A percentile compares a stretch with the other conserved stretches of the same genome.
These are phyloP conservation scores for Leccinum variicolor DNA, from an alignment of 768 basidiomycete genomes.

Conservation along the genomic window DNA sequence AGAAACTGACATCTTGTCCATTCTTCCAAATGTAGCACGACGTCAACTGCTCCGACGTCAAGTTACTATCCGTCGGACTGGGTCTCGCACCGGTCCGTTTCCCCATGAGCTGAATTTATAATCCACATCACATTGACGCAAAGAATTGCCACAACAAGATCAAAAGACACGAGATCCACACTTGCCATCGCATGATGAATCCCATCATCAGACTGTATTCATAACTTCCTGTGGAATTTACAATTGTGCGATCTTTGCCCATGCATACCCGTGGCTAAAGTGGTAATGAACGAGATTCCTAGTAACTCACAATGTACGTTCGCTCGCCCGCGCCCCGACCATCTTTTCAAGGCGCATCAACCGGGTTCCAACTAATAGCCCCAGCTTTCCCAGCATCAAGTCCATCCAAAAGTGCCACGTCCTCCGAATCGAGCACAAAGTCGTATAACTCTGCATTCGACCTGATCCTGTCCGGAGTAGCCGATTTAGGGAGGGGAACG, in stretches of 20 bases:
- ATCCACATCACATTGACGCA: neutral
- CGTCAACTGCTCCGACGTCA: neutral
- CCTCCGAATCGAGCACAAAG: conserved; percentile 64
- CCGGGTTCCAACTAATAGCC: conserved; percentile 82
- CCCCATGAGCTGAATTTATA: neutral
- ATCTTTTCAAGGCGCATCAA: conserved; percentile 40
- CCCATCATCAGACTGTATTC: neutral
- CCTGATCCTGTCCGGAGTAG: conserved; percentile 62
- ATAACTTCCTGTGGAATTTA: neutral
- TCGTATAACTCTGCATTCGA: conserved; percentile 75
- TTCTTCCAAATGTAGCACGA: neutral
- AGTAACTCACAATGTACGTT: neutral
- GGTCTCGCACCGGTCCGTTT: neutral
- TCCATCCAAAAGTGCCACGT: conserved; percentile 61
- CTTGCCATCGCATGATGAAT: neutral
- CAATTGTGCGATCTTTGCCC: neutral
- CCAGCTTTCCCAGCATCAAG: conserved; percentile 74
- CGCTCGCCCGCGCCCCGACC: neutral
- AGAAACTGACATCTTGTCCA: neutral
- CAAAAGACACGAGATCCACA: neutral
- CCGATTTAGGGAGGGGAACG: conserved; percentile 81
- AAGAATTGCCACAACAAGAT: neutral
- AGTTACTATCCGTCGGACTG: neutral
- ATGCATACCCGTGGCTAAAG: neutral
- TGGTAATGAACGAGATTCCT: neutral